Evolutionary conservation across 1,139 yeast genomes (phyloP).

Genomic region (Debaryomyces sp.): DNA sequence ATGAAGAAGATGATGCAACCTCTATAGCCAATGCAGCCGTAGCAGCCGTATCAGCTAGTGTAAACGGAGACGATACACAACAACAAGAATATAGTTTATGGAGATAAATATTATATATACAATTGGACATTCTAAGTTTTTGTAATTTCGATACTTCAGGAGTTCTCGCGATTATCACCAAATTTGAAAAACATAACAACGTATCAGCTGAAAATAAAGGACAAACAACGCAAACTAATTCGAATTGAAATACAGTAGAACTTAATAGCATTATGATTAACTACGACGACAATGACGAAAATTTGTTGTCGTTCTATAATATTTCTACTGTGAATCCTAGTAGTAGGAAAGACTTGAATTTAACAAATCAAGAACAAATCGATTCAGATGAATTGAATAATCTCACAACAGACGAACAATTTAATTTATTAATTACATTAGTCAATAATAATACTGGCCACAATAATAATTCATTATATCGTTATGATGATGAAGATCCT

Average conservation of each 20-base stretch:
- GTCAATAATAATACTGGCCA: constrained; percentile 18
- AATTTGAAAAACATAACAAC: constrained; percentile 1
- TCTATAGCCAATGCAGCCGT: constrained; percentile 41
- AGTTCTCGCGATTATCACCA: constrained; percentile 3
- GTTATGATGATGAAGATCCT: constrained; percentile 22
- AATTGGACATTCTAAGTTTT: neutral
- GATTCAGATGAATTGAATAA: constrained; percentile 28
- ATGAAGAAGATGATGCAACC: constrained; percentile 27
- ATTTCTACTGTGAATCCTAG: constrained; percentile 28
- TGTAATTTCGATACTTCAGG: neutral
- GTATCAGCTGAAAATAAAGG: neutral
- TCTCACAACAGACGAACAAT: constrained; percentile 33
- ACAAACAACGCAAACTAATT: neutral
- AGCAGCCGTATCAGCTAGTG: constrained; percentile 36
- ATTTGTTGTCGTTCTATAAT: constrained; percentile 29
- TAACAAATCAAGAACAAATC: constrained; percentile 18
- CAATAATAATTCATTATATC: constrained; percentile 11
- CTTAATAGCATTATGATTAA: constrained; percentile 25
- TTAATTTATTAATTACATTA: constrained; percentile 28
- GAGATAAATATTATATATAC: constrained; percentile 22
- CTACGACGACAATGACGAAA: constrained; percentile 25
- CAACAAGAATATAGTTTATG: constrained; percentile 41
- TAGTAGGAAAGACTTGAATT: constrained; percentile 22
- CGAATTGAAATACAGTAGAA: neutral
- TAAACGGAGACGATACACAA: constrained; percentile 29